Conservation (phyloP, 1,284 basidiomycete genomes). For the Dichomitus squalens region DNA sequence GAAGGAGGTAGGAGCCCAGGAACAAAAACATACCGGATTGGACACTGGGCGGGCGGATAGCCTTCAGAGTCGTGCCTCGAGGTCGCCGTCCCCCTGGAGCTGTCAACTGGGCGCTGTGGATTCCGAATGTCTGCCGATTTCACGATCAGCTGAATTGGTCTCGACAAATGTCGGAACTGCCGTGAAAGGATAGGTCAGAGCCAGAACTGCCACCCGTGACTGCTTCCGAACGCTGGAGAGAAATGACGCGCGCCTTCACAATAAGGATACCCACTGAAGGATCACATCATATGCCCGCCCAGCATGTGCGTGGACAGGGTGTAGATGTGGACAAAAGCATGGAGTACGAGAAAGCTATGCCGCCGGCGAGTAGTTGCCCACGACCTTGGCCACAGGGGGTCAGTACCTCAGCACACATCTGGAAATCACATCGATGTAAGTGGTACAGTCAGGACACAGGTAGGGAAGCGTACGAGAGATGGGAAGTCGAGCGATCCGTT, state of each 20-base stretch:
- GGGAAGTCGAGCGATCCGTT: background rate
- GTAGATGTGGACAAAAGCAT: background rate
- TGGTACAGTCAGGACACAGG: background rate
- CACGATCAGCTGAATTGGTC: background rate
- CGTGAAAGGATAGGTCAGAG: background rate
- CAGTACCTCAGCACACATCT: background rate
- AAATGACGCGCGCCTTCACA: background rate
- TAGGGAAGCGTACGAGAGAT: background rate
- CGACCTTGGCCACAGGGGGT: background rate
- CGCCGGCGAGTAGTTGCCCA: background rate
- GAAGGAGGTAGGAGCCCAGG: background rate
- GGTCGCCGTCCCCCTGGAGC: background rate
- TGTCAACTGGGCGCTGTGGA: background rate
- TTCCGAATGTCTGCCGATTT: background rate
- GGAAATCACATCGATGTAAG: background rate
- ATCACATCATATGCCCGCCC: background rate
- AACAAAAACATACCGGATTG: background rate
- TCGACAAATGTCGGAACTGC: background rate
- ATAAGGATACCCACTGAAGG: background rate
- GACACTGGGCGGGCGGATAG: background rate
- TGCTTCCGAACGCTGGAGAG: background rate
- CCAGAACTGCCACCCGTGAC: background rate
- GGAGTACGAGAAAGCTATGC: background rate
- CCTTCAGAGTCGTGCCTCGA: background rate
- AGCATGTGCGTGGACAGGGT: background rate